Conservation (phyloP, 2,329 filamentous ascomycete genomes). For the Knufia petricola region DNA sequence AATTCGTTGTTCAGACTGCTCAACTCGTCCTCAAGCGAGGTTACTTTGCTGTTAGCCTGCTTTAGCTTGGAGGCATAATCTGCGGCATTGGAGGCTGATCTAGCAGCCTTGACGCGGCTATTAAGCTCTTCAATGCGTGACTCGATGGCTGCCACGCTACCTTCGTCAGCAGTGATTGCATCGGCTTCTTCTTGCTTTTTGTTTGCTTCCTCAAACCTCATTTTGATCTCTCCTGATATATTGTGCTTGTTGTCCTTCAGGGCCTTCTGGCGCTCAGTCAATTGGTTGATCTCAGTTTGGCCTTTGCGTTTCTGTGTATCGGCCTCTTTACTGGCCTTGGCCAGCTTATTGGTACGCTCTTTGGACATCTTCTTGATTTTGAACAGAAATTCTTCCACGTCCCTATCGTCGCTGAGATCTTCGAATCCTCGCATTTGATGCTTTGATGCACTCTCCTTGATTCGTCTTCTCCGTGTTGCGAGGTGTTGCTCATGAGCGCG, state of each 20-base stretch:
- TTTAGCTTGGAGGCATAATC: slow-evolving; percentile 64
- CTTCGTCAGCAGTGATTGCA: slow-evolving; percentile 75
- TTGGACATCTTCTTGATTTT: slow-evolving; percentile 63
- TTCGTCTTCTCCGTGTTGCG: slow-evolving; percentile 58
- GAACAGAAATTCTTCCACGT: slow-evolving; percentile 67
- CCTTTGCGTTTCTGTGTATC: slow-evolving; percentile 64
- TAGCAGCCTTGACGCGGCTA: slow-evolving; percentile 50
- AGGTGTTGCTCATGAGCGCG: slow-evolving; percentile 77
- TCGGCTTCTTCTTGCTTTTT: slow-evolving; percentile 59
- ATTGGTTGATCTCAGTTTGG: slow-evolving; percentile 60
- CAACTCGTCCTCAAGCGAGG: slow-evolving; percentile 60
- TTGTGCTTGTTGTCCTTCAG: slow-evolving; percentile 64
- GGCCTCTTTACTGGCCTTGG: slow-evolving; percentile 63
- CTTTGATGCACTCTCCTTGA: slow-evolving; percentile 65
- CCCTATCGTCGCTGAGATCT: slow-evolving; percentile 61
- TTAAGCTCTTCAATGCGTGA: slow-evolving; percentile 62
- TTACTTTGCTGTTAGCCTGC: slow-evolving; percentile 55
- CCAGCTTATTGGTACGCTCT: slow-evolving; percentile 71
- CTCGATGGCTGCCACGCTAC: slow-evolving; percentile 66
- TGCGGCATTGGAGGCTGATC: slow-evolving; percentile 52
- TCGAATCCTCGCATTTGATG: slow-evolving; percentile 82
- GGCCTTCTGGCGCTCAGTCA: slow-evolving; percentile 64
- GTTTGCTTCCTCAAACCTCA: slow-evolving; percentile 61
- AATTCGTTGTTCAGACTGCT: slow-evolving; percentile 70
- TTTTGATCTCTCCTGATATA: slow-evolving; percentile 60